Evolutionary conservation across 345 rosid species (phyloP), one percentile per base, ranked within the genome.

Genomic region (Camelina laxa): DNA sequence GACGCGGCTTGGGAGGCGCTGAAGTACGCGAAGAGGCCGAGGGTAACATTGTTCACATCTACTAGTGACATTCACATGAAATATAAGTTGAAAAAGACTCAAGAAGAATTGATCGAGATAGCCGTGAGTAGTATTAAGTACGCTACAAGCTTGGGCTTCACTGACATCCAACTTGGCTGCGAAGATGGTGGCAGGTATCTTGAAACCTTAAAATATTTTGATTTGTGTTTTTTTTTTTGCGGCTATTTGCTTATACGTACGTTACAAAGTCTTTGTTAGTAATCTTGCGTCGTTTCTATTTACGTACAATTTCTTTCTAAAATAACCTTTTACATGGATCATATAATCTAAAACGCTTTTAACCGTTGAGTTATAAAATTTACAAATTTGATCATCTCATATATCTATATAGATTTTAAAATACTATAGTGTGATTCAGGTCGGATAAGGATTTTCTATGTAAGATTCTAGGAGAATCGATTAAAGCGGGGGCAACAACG

Each of bases 161-260:
- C 81, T 2, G 97, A 94, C 65, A 83, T 94, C 20, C 85, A 88
- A 81, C 82, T 94, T 70, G 91, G 96, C 69, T 91, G 96, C 4
- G 96, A 91, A 75, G 98, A 94, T 72, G 98, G 95, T 19, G 93
- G 95, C 81, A 94, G 98, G 84, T 94, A 19, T 57, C 24, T 55
- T 55, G 12, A 56, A 56, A 20, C 19, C 42, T 38, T 55, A 13
- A 2, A 19, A 27, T 63, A 56, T 19, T 2, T 59, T 8, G 39
- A 10, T 33, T 33, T 27, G 27, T 2, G 1, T 3, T 27, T 11
- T 38, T 9, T 38, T 54, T 67, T 21, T 38, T 53, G 20, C 38
- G 12, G 44, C 22, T 44, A 19, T 14, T 20, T 3, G 21, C n/a
- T 22, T 13, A 22, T 39, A 55, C 64, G 45, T 39, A 55, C 64